Conservation (phyloP, 345 rosid genomes). For the Linum lewisii region DNA sequence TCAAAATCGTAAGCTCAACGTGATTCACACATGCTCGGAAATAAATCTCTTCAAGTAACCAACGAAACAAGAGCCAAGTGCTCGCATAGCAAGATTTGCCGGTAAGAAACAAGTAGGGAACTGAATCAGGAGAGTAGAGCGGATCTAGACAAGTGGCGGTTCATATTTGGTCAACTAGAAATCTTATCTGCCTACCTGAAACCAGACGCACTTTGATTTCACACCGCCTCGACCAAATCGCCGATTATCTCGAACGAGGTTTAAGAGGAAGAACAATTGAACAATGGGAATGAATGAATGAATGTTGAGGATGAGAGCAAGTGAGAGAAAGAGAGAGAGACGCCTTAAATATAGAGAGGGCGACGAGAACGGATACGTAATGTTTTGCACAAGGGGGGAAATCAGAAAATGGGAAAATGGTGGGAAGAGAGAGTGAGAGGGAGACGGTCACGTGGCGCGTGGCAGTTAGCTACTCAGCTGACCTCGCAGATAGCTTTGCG, state of each 20-base stretch:
- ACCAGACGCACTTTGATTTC: not conserved
- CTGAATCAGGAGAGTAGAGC: not conserved
- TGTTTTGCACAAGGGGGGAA: conserved; percentile 3
- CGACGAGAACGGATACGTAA: not conserved
- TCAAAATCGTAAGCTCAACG: not conserved
- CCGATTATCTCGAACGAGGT: not conserved
- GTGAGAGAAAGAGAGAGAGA: not conserved
- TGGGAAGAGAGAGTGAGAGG: conserved; percentile 7
- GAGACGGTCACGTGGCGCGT: conserved; percentile 33
- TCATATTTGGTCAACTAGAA: not conserved
- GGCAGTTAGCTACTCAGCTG: conserved; percentile 31
- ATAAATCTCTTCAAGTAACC: too few species aligned
- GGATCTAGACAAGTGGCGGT: conserved; percentile 1
- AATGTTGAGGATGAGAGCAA: not conserved
- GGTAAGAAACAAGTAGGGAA: not conserved
- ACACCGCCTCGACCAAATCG: not conserved
- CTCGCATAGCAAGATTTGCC: not conserved
- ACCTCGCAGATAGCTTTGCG: not conserved
- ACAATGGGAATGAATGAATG: not conserved
- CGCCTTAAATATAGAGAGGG: not conserved
- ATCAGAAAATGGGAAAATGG: conserved; percentile 4
- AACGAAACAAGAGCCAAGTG: too few species aligned
- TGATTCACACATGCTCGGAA: too few species aligned
- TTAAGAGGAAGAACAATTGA: not conserved
- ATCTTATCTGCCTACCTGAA: not conserved